Percentiles rank a stretch among this genome's conserved stretches.
Conservation (phyloP, 768 basidiomycete species). For the Auriscalpium orientale region DNA sequence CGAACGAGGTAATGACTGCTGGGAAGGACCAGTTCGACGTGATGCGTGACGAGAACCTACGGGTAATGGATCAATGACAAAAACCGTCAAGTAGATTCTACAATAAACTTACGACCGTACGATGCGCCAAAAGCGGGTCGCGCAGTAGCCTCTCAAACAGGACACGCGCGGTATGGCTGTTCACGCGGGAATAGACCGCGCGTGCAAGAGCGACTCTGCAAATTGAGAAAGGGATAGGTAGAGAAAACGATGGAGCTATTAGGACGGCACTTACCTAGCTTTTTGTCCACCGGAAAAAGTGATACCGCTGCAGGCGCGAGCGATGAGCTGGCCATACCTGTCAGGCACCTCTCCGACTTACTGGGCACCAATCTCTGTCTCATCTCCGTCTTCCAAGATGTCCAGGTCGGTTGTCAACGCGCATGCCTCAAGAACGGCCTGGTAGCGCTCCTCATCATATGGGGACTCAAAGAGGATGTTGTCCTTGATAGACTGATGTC, state of each 20-base stretch:
- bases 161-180: conserved; percentile 59
- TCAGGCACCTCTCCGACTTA: conserved; percentile 17
- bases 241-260: not conserved
- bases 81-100: not conserved
- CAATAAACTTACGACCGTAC: conserved; percentile 50
- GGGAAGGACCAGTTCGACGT: conserved; percentile 78
- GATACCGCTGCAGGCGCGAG: conserved; percentile 41
- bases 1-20: conserved; percentile 66
- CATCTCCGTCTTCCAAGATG: conserved; percentile 80
- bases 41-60: conserved; percentile 72
- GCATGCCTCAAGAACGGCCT: conserved; percentile 75
- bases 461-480: conserved; percentile 56
- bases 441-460: conserved; percentile 63
- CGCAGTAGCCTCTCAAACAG: conserved; percentile 57
- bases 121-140: conserved; percentile 55
- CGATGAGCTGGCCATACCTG: not conserved
- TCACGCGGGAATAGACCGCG: conserved; percentile 58
- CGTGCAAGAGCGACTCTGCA: conserved; percentile 74
- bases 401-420: conserved; percentile 76
- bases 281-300: conserved; percentile 80
- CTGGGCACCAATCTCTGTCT: conserved; percentile 76
- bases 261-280: conserved; percentile 42
- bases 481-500: conserved; percentile 43
- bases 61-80: not conserved
- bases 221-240: not conserved